phyloP scores from a whole-genome alignment of 306 rosid species.

The Fragaria vesca region DNA sequence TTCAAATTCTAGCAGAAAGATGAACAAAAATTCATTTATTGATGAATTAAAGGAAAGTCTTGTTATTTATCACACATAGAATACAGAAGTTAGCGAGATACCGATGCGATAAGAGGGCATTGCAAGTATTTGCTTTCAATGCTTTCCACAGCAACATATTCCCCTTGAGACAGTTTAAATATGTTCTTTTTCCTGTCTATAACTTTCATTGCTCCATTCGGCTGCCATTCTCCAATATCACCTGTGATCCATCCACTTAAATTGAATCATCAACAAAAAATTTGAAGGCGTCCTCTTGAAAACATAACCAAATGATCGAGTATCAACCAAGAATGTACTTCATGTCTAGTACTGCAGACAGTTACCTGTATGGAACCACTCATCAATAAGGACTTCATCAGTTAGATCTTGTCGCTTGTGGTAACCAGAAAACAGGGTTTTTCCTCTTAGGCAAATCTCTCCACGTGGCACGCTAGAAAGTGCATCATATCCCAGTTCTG shows the following conservation, averaged over 20 bases:
- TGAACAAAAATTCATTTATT: neutral
- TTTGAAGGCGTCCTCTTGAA: neutral
- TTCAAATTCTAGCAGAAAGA: neutral
- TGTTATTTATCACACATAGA: neutral
- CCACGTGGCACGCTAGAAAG: constrained; percentile 70
- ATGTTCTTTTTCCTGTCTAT: constrained; percentile 89
- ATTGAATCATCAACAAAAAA: neutral
- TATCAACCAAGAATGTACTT: neutral
- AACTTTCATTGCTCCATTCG: constrained; percentile 82
- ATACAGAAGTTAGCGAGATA: constrained; percentile 41
- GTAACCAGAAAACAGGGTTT: constrained; percentile 74
- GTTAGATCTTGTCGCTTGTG: constrained; percentile 84
- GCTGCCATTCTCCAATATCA: constrained; percentile 96
- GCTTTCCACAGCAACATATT: constrained; percentile 86
- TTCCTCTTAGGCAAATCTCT: constrained; percentile 80
- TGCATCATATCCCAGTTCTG: constrained; percentile 73
- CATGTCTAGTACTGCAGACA: neutral
- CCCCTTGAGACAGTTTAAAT: constrained; percentile 94
- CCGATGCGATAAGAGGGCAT: constrained; percentile 79
- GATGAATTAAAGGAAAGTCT: neutral
- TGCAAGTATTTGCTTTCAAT: constrained; percentile 69
- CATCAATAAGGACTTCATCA: constrained; percentile 67
- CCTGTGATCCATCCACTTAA: constrained; percentile 49
- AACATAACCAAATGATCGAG: neutral
- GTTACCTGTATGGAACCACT: constrained; percentile 99